These are phyloP conservation scores for Rhizodiscina lignyota DNA, from an alignment of 495 filamentous ascomycete species.

Conservation along the genomic window DNA sequence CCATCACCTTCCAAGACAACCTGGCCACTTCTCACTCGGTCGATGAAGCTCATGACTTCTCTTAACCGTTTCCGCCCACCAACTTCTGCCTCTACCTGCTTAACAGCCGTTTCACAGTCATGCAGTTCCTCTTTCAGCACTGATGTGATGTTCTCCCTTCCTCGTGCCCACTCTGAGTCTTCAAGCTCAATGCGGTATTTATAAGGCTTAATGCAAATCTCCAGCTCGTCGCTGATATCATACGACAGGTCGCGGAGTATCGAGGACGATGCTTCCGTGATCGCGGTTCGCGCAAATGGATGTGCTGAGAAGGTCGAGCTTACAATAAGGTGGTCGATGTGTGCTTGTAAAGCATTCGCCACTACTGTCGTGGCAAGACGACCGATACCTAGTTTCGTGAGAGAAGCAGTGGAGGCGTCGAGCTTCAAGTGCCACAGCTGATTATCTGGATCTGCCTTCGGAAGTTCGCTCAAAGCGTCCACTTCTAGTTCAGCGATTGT, in stretches of 20 bases:
- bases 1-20: conserved; percentile 70
- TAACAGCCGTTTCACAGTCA: conserved; percentile 64
- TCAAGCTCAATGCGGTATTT: conserved; percentile 95
- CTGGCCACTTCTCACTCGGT: conserved; percentile 70
- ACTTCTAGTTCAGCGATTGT: conserved; percentile 41
- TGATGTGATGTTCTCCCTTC: conserved; percentile 58
- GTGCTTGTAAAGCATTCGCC: conserved; percentile 67
- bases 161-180: conserved; percentile 70
- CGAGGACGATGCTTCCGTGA: conserved; percentile 68
- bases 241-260: conserved; percentile 92
- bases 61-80: conserved; percentile 68
- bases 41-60: conserved; percentile 84
- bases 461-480: conserved; percentile 58
- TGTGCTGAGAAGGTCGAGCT: conserved; percentile 74
- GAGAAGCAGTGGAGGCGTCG: conserved; percentile 72
- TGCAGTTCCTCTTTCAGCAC: conserved; percentile 71
- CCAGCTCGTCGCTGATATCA: conserved; percentile 93
- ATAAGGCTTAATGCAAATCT: conserved; percentile 98
- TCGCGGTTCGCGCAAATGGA: conserved; percentile 79
- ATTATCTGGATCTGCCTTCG: conserved; percentile 67
- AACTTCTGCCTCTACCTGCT: conserved; percentile 53
- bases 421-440: conserved; percentile 89
- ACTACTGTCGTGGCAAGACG: conserved; percentile 83
- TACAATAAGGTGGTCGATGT: conserved; percentile 62
- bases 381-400: conserved; percentile 89